phyloP scores from a whole-genome alignment of 768 basidiomycete species.

The Trametes coccinea region DNA sequence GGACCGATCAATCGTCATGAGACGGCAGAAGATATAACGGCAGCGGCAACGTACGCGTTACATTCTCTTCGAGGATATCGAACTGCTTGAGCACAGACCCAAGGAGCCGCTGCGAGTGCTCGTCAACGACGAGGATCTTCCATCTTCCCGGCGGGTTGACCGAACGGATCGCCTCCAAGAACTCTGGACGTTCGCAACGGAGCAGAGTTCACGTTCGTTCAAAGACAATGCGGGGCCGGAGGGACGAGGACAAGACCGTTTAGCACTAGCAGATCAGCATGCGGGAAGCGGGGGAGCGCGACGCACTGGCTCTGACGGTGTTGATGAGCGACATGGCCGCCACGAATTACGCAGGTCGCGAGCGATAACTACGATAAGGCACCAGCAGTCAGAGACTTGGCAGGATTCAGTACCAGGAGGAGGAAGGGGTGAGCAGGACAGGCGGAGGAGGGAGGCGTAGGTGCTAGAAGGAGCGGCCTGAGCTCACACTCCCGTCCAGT shows the following conservation, averaged over 20 bases:
- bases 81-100: constrained; percentile 87
- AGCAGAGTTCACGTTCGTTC: too few relatives aligned
- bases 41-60: constrained; percentile 68
- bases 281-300: background rate
- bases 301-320: constrained; percentile 48
- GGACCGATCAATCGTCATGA: background rate
- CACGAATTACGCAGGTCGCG: background rate
- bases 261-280: constrained; percentile 28
- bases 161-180: constrained; percentile 84
- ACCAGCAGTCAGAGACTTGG: background rate
- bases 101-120: constrained; percentile 82
- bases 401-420: background rate
- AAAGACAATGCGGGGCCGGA: background rate
- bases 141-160: constrained; percentile 86
- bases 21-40: background rate
- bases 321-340: constrained; percentile 49
- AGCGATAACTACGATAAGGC: background rate
- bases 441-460: too few relatives aligned
- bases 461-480: too few relatives aligned
- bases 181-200: constrained; percentile 50
- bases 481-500: too few relatives aligned
- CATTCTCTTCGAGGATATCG: constrained; percentile 94
- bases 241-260: background rate
- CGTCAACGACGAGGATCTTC: constrained; percentile 98
- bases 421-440: background rate